These are phyloP conservation scores for Globisporangium yorkense DNA, from an alignment of 352 stramenopile genomes.

Conservation along the genomic window DNA sequence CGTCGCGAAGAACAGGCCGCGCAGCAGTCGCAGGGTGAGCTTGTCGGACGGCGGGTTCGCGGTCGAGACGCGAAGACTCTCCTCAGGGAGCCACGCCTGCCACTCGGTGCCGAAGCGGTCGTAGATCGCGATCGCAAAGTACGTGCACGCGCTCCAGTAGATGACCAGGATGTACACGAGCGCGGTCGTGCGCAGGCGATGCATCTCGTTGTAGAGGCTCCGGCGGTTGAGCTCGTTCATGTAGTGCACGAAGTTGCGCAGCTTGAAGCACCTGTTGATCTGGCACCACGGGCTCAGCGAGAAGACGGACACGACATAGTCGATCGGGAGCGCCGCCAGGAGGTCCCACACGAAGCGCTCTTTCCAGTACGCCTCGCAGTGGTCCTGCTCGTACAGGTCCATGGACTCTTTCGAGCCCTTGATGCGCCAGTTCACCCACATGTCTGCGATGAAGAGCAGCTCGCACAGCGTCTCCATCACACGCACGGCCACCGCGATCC, in stretches of 20 bases:
- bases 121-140: slow-evolving; percentile 32
- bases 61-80: slow-evolving; percentile 16
- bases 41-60: slow-evolving; percentile 19
- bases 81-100: slow-evolving; percentile 35
- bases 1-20: slow-evolving; percentile 38
- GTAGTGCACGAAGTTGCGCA: slow-evolving; percentile 50
- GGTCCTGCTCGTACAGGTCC: slow-evolving; percentile 43
- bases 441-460: slow-evolving; percentile 36
- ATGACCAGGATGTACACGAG: slow-evolving; percentile 48
- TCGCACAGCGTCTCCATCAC: slow-evolving; percentile 27
- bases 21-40: slow-evolving; percentile 33
- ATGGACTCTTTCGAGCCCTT: slow-evolving; percentile 36
- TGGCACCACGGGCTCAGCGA: slow-evolving; percentile 27
- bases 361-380: slow-evolving; percentile 32
- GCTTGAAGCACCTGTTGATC: slow-evolving; percentile 45
- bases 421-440: slow-evolving; percentile 58
- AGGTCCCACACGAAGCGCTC: slow-evolving; percentile 32
- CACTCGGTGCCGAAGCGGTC: slow-evolving; percentile 35
- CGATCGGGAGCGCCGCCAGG: slow-evolving; percentile 39
- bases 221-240: slow-evolving; percentile 52
- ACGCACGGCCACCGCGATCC: slow-evolving; percentile 13
- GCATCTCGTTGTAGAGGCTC: slow-evolving; percentile 44
- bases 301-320: slow-evolving; percentile 46
- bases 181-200: slow-evolving; percentile 38
- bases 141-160: slow-evolving; percentile 51